Conservation (phyloP, 768 basidiomycete genomes). For the Pholiota microspora region DNA sequence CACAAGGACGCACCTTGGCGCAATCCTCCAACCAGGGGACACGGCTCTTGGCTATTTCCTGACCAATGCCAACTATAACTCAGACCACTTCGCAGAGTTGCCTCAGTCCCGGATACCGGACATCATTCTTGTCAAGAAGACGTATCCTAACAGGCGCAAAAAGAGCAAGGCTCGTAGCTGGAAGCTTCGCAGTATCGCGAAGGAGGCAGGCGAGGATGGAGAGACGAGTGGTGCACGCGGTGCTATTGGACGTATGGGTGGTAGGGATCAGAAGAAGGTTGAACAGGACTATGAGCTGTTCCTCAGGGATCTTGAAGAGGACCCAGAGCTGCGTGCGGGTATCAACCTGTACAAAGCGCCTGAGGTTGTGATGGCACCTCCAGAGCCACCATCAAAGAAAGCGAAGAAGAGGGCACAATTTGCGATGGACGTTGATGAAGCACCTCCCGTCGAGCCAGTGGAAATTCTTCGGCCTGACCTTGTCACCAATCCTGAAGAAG, state of each 20-base stretch:
- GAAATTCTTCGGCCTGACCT: constrained; percentile 21
- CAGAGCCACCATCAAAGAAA: constrained; percentile 31
- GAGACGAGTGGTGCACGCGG: constrained; percentile 77
- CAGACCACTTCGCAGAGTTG: constrained; percentile 74
- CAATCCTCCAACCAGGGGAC: constrained; percentile 89
- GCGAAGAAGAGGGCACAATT: constrained; percentile 37
- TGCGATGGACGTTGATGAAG: constrained; percentile 10
- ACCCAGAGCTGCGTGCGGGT: constrained; percentile 82
- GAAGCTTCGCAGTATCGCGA: constrained; percentile 90
- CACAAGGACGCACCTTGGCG: constrained; percentile 95
- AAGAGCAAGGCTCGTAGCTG: constrained; percentile 84
- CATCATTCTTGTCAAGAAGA: constrained; percentile 91
- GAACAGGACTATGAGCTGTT: constrained; percentile 97
- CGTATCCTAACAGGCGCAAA: constrained; percentile 91
- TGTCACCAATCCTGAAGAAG: constrained; percentile 39
- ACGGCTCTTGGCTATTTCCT: constrained; percentile 90
- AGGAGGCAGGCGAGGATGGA: constrained; percentile 85
- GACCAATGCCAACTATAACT: constrained; percentile 90
- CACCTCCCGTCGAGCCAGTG: constrained; percentile 20
- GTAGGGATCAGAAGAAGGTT: constrained; percentile 87
- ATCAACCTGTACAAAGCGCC: constrained; percentile 84
- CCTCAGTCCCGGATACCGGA: constrained; percentile 75
- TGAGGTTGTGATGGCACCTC: constrained; percentile 53
- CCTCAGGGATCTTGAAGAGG: constrained; percentile 91
- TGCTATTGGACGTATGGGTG: constrained; percentile 88